Evolutionary conservation across 257 asterid species (phyloP).

Genomic region (Solanum etuberosum): DNA sequence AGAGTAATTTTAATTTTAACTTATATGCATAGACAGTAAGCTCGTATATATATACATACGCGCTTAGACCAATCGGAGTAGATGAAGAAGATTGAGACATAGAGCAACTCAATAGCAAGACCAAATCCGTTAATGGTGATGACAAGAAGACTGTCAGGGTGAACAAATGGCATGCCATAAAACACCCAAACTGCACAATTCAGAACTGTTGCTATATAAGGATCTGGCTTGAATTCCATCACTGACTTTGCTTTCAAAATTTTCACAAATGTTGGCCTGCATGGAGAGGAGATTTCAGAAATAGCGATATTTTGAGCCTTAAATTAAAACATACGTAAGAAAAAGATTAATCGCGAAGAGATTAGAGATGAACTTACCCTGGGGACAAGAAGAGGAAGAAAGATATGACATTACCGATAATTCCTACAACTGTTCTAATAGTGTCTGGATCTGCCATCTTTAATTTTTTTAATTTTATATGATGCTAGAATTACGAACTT

Average conservation of each 20-base stretch:
- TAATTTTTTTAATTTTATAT: background rate
- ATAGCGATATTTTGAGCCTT: background rate
- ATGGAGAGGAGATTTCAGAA: background rate
- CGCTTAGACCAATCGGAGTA: constrained; percentile 47
- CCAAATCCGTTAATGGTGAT: constrained; percentile 58
- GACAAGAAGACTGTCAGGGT: constrained; percentile 48
- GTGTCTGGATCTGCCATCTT: constrained; percentile 15
- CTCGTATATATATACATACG: constrained; percentile 9
- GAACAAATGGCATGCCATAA: constrained; percentile 66
- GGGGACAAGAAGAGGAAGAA: constrained; percentile 52
- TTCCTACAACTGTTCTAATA: constrained; percentile 30
- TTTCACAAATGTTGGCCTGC: constrained; percentile 34
- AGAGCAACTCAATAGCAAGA: constrained; percentile 19
- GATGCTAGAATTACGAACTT: background rate
- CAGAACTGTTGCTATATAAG: constrained; percentile 40
- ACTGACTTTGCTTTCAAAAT: constrained; percentile 47
- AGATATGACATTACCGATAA: constrained; percentile 56
- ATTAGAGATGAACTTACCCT: constrained; percentile 11
- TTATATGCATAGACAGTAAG: background rate
- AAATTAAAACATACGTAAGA: background rate
- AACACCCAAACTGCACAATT: constrained; percentile 61
- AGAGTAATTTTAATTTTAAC: background rate
- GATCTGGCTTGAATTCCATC: constrained; percentile 31
- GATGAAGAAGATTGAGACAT: constrained; percentile 26
- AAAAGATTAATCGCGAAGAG: background rate